Conservation (phyloP, 2,329 filamentous ascomycete genomes). For the Penicillium brevicompactum region DNA sequence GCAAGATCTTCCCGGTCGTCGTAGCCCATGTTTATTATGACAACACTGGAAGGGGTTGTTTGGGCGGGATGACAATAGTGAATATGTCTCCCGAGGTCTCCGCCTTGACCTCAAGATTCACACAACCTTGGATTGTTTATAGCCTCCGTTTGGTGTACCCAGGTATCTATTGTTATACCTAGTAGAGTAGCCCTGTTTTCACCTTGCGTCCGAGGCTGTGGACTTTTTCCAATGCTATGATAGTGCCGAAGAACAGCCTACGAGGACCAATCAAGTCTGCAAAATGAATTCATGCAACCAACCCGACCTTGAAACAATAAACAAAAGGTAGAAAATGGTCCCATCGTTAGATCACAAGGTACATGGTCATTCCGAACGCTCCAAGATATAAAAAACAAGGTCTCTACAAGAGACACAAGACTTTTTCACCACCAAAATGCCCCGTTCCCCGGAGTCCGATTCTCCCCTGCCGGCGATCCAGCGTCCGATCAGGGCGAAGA, state of each 20-base stretch:
- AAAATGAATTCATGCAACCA: slow-evolving; percentile 7
- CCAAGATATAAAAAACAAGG: slow-evolving; percentile 13
- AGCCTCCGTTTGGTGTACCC: too few relatives aligned
- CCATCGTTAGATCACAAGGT: slow-evolving; percentile 11
- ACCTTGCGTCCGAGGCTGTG: too few relatives aligned
- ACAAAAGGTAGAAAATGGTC: slow-evolving; percentile 2
- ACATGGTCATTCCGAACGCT: slow-evolving; percentile 13
- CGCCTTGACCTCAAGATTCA: too few relatives aligned
- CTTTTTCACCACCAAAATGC: slow-evolving; percentile 23
- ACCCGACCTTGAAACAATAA: slow-evolving; percentile 6
- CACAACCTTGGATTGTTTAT: too few relatives aligned
- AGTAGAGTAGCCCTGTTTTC: too few relatives aligned
- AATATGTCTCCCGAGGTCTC: too few relatives aligned
- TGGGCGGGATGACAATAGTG: not conserved
- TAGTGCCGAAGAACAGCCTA: not conserved
- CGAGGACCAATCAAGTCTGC: not conserved
- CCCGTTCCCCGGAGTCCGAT: slow-evolving; percentile 23
- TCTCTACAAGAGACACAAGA: slow-evolving; percentile 17
- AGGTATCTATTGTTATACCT: too few relatives aligned
- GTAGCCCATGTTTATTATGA: not conserved
- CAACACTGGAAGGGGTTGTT: not conserved
- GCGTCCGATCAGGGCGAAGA: slow-evolving; percentile 39
- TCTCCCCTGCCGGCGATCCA: slow-evolving; percentile 42
- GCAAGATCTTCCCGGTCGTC: slow-evolving; percentile 17
- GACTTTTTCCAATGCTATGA: too few relatives aligned